A percentile compares a stretch with the other conserved stretches of the same genome.
Conservation (phyloP, 2,329 filamentous ascomycete species). For the Hypoxylon sp. region DNA sequence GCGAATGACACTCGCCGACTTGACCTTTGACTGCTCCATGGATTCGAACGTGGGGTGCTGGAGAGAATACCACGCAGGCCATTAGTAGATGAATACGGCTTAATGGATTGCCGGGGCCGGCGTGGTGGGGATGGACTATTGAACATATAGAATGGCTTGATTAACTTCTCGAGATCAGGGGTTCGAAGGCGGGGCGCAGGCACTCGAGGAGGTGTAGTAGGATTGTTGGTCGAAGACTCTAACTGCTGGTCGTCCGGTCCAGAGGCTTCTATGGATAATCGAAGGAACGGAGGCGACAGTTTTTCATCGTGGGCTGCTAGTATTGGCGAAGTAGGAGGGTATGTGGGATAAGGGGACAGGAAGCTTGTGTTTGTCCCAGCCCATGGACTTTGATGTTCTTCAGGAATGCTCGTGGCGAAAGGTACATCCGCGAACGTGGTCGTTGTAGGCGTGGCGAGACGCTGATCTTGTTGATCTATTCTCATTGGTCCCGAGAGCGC, state of each 20-base stretch:
- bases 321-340: slow-evolving; percentile 1
- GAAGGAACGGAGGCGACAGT: not conserved
- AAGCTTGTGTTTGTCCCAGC: slow-evolving; percentile 5
- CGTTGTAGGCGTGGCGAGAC: not conserved
- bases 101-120: slow-evolving; percentile 35
- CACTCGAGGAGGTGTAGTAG: slow-evolving; percentile 51
- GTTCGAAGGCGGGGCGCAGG: slow-evolving; percentile 55
- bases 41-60: slow-evolving; percentile 35
- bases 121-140: slow-evolving; percentile 65
- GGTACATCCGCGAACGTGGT: not conserved
- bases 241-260: slow-evolving; percentile 6
- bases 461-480: slow-evolving; percentile 5
- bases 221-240: slow-evolving; percentile 11
- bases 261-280: not conserved
- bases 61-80: slow-evolving; percentile 47
- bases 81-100: slow-evolving; percentile 28
- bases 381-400: slow-evolving; percentile 24
- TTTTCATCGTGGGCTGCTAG: not conserved
- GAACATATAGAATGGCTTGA: slow-evolving; percentile 69
- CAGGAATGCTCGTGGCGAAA: not conserved
- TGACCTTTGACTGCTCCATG: slow-evolving; percentile 36
- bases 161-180: slow-evolving; percentile 64
- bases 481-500: slow-evolving; percentile 24
- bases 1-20: slow-evolving; percentile 57
- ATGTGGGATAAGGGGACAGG: slow-evolving; percentile 9